Evolutionary conservation across 2,329 filamentous ascomycete genomes (phyloP).

Genomic region (Calonectria pseudoturangicola): DNA sequence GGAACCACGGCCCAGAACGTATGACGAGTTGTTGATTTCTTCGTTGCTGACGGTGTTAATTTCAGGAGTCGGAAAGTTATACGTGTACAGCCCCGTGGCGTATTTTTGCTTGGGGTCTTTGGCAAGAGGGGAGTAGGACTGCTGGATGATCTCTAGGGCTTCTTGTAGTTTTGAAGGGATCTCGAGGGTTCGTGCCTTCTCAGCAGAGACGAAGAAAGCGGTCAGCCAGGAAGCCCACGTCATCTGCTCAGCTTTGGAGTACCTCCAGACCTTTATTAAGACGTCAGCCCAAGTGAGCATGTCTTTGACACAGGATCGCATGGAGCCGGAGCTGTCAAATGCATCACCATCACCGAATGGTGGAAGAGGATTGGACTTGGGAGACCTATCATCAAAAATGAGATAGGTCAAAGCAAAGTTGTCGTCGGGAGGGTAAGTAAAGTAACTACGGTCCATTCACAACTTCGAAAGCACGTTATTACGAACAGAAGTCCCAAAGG

Average conservation of each 20-base stretch:
- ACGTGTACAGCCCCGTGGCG: constrained; percentile 17
- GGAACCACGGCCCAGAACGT: constrained; percentile 16
- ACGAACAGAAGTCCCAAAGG: constrained; percentile 3
- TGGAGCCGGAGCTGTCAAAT: constrained; percentile 22
- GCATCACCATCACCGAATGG: neutral
- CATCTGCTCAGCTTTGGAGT: neutral
- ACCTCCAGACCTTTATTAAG: constrained; percentile 16
- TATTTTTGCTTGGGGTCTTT: neutral
- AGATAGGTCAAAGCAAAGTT: constrained; percentile 24
- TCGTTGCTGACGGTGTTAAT: constrained; percentile 25
- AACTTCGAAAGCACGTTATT: constrained; percentile 17
- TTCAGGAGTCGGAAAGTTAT: constrained; percentile 9
- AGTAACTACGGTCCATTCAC: constrained; percentile 22
- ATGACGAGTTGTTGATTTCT: neutral
- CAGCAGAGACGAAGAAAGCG: neutral
- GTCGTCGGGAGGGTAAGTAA: neutral
- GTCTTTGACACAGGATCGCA: constrained; percentile 29
- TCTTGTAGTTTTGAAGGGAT: neutral
- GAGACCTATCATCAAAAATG: constrained; percentile 4
- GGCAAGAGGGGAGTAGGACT: constrained; percentile 18
- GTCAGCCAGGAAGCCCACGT: neutral
- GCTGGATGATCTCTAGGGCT: constrained; percentile 2
- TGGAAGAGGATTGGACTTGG: neutral
- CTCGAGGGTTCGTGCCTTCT: neutral
- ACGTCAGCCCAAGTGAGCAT: constrained; percentile 18